Base-by-base conservation (phyloP, 306 rosid genomes). In the Clitoria ternatea region DNA sequence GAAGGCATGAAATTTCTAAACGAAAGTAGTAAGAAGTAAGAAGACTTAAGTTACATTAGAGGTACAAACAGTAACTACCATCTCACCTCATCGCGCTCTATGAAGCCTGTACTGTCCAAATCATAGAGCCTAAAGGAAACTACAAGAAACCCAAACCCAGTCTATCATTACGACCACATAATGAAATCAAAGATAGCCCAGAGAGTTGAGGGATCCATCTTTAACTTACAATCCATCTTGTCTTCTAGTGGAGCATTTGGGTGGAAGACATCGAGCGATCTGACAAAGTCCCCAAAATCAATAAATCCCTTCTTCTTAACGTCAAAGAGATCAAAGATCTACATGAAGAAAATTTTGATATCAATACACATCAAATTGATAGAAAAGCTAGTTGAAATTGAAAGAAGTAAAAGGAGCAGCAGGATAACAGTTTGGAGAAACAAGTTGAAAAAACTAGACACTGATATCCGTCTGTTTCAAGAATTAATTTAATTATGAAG, bases 291-390 rank as follows among this genome's bases (percentile, higher is more conserved):
- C 12, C 80, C 90, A 45, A 90, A 90, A 72, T 90, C 96, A 67
- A 90, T 85, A 55, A 81, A 81, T 57, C 96, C 96, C 72, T 79
- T 87, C 74, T 62, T 63, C 84, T 85, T 88, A 22, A 87, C 89
- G 42, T 90, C 96, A 79, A 90, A 90, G 61, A 90, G 69, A 74
- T 90, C 96, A 74, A 90, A 90, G 77, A 90, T 70, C 96, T 90
- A 84, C 78, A 71, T 7, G 45, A 35, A 37, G 10, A 72, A 81
- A 43, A 49, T 53, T 53, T 15, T 63, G 53, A 74, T 50, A 29
- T 80, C 64, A 84, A 66, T 27, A 42, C 39, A 52, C 13, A 9
- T 17, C 59, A 39, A 64, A 5, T 35, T 29, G 43, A 63, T 20
- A 19, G 33, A 59, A 53, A 71, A 30, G 50, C 42, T 29, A 19